Evolutionary conservation across 495 filamentous ascomycete genomes (phyloP), one percentile per base, ranked within the genome.

Genomic region (Lasiosphaeris hirsuta): DNA sequence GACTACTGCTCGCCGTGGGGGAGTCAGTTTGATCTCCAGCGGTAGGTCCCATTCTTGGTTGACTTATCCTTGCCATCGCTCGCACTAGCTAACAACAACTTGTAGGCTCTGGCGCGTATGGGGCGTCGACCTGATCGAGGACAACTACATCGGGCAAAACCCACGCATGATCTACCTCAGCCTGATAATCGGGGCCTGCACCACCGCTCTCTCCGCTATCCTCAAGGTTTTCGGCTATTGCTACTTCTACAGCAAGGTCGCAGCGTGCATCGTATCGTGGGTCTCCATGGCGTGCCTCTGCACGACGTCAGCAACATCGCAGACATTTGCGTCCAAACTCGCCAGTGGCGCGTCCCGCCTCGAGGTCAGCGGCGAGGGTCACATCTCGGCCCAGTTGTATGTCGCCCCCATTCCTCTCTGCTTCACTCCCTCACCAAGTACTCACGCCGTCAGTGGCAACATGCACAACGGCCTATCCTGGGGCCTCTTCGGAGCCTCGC

Each of bases 1-100:
- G 47, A 50, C 9, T 57, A 51, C 30, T 57, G 55, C 37, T 57
- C 55, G 18, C 55, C 55, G 0, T 57, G 55, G 55, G 55, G 55
- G 1, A 38, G 36, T 4, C 55, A 57, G 23, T 57, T 57, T 36
- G 55, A 57, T 33, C 47, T 51, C 0, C 55, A 57, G 0, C 51
- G 55, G 55, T 45, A 35, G 34, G 55, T 57, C 18, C 4, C 17
- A 37, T 39, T 7, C 17, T 23, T 33, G 11, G 9, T 13, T 34
- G 13, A 7, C 45, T 10, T 33, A 9, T 10, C 6, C 13, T 23
- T 52, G 17, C 10, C 7, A 0, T 18, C 3, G 10, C 4, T 11
- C 11, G 19, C n/a, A n/a, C n/a, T n/a, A n/a, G 38, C 51, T 42
- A 4, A 33, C 37, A 17, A 13, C n/a, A n/a, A n/a, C 34, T 6